Evolutionary conservation across 805 yeast species (phyloP).

Genomic region (Candida chilensis): DNA sequence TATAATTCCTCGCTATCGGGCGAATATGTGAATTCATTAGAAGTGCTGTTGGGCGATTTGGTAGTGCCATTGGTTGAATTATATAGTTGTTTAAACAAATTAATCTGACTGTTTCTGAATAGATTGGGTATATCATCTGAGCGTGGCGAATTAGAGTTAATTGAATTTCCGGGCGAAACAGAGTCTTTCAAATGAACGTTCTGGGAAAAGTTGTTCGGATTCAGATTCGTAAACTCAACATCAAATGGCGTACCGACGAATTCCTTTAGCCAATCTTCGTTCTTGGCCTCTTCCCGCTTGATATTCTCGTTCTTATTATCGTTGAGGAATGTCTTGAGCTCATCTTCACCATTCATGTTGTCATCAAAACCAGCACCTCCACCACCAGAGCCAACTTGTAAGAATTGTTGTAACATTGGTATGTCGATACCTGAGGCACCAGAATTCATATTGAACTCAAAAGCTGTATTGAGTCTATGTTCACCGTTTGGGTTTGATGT

Average conservation of each 20-base stretch:
- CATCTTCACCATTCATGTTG: constrained; percentile 17
- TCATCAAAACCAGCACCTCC: constrained; percentile 28
- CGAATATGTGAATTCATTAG: too few species aligned
- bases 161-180: constrained; percentile 13
- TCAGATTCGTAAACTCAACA: constrained; percentile 40
- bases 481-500: background rate
- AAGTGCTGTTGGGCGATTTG: too few species aligned
- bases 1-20: too few species aligned
- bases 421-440: constrained; percentile 15
- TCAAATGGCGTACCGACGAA: constrained; percentile 63
- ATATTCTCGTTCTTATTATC: constrained; percentile 1
- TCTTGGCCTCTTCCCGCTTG: constrained; percentile 1
- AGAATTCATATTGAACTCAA: constrained; percentile 10
- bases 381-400: constrained; percentile 26
- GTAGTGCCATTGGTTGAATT: too few species aligned
- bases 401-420: constrained; percentile 25
- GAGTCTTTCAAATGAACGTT: constrained; percentile 50
- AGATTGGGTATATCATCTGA: constrained; percentile 45
- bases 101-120: constrained; percentile 59
- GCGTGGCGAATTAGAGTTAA: constrained; percentile 1
- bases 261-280: constrained; percentile 61
- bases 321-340: constrained; percentile 1
- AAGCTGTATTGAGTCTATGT: constrained; percentile 8
- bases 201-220: too few species aligned
- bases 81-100: constrained; percentile 42